Evolutionary conservation across 805 yeast species (phyloP).

Genomic region (Vanderwaltozyma yarrowii): DNA sequence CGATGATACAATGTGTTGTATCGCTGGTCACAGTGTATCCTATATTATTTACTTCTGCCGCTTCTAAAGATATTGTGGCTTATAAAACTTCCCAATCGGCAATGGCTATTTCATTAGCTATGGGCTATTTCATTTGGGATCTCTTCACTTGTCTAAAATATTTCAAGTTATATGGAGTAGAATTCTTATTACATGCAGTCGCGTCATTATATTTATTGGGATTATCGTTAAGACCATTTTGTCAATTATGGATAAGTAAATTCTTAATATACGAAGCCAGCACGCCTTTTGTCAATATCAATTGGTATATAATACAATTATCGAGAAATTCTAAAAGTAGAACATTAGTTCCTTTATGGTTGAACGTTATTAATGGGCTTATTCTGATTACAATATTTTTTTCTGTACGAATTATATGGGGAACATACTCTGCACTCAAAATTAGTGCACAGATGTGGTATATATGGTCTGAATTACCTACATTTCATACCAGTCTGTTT

Average conservation of each 20-base stretch:
- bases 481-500: slow-evolving; percentile 35
- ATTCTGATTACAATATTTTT: slow-evolving; percentile 60
- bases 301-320: slow-evolving; percentile 80
- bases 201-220: slow-evolving; percentile 71
- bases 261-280: slow-evolving; percentile 81
- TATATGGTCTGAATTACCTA: slow-evolving; percentile 30
- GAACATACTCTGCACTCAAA: slow-evolving; percentile 48
- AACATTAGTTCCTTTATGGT: slow-evolving; percentile 30
- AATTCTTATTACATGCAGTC: slow-evolving; percentile 73
- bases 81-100: slow-evolving; percentile 71
- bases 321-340: slow-evolving; percentile 39
- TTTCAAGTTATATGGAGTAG: slow-evolving; percentile 63
- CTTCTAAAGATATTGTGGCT: slow-evolving; percentile 44
- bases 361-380: slow-evolving; percentile 62
- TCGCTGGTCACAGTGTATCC: slow-evolving; percentile 55
- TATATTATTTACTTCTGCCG: slow-evolving; percentile 43
- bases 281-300: slow-evolving; percentile 88
- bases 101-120: slow-evolving; percentile 57
- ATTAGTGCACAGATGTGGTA: too few species aligned
- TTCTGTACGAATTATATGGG: slow-evolving; percentile 73
- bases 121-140: slow-evolving; percentile 94
- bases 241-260: slow-evolving; percentile 72
- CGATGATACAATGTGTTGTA: slow-evolving; percentile 71
- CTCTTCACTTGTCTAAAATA: slow-evolving; percentile 53
- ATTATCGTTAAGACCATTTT: slow-evolving; percentile 57